Base-by-base conservation (phyloP, 2,329 filamentous ascomycete species). In the Epichloe sibirici region DNA sequence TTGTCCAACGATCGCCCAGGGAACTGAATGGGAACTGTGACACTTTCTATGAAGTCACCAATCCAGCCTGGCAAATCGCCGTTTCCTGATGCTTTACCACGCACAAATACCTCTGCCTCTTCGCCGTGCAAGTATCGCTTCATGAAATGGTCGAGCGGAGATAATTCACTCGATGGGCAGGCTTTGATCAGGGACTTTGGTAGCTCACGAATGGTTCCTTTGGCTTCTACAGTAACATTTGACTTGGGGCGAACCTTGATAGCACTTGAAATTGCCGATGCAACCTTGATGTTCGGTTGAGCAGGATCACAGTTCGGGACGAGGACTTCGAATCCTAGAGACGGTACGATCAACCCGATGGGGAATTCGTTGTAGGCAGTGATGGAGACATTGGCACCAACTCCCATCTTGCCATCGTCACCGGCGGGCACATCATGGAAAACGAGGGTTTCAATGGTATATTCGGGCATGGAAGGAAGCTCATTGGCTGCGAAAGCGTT, bases 21-120 rank as follows among this genome's bases (percentile, higher is more conserved):
- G 56, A 97, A 86, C 5, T 89, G 86, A 6, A 97, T 73, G 3
- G 90, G 90, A 0, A 97, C 76, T 0, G 85, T 90, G 50, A 97
- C 79, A 59, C 86, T 89, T 45, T 83, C 82, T 39, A 97, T 72
- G 23, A 98, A 76, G 49, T 90, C 82, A 13, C 79, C 78, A 47
- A 96, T 78, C 93, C 93, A 98, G 45, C 75, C 73, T 1, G 93
- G 93, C 0, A 89, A 87, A 37, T 82, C 74, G 1, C 78, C 72
- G 17, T 77, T 76, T 3, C 84, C 80, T 28, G 81, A 73, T 55
- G 82, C 78, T 52, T 86, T 86, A 28, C 91, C 93, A 48, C 86
- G 85, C 48, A 97, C 82, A 67, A 89, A 94, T 12, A 96, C 76
- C 2, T 82, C 88, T 0, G 87, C 86, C 52, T 86, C 76, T 43